These are phyloP conservation scores for Flaveria floridana DNA, from an alignment of 140 eudicot genomes.

Conservation along the genomic window DNA sequence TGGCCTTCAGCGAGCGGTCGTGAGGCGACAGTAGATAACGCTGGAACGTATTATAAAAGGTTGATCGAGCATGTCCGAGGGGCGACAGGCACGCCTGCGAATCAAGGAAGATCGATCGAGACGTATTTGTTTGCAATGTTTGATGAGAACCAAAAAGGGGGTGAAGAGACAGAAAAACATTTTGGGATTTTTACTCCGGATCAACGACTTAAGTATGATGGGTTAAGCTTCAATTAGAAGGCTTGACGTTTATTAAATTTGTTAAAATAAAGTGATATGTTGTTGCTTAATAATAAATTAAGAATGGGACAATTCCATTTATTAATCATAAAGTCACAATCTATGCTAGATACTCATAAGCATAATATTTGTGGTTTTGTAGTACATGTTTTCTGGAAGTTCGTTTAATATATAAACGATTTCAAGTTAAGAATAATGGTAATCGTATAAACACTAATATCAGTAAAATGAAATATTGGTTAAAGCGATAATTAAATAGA, in stretches of 20 bases:
- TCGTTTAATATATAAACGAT: too few relatives aligned
- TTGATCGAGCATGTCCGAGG: conserved; percentile 43
- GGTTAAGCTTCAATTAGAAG: conserved; percentile 31
- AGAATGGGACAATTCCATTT: neutral
- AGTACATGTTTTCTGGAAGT: too few relatives aligned
- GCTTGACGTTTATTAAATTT: neutral
- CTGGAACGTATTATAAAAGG: conserved; percentile 39
- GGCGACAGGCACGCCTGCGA: conserved; percentile 38
- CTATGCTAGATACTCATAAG: too few relatives aligned
- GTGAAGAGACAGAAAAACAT: conserved; percentile 29
- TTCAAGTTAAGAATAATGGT: too few relatives aligned
- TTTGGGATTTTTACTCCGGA: conserved; percentile 37
- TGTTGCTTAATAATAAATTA: neutral
- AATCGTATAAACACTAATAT: too few relatives aligned
- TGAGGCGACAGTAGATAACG: conserved; percentile 29
- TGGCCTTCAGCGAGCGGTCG: conserved; percentile 44
- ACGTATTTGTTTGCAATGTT: conserved; percentile 51
- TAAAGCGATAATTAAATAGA: too few relatives aligned
- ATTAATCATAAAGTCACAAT: too few relatives aligned
- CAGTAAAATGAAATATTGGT: too few relatives aligned
- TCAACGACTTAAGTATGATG: conserved; percentile 34
- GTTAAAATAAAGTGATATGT: neutral
- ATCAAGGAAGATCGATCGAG: conserved; percentile 36
- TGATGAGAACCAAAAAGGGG: conserved; percentile 35
- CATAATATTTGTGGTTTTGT: too few relatives aligned